Base-by-base conservation (phyloP, 768 basidiomycete species). In the Scleroderma citrinum region DNA sequence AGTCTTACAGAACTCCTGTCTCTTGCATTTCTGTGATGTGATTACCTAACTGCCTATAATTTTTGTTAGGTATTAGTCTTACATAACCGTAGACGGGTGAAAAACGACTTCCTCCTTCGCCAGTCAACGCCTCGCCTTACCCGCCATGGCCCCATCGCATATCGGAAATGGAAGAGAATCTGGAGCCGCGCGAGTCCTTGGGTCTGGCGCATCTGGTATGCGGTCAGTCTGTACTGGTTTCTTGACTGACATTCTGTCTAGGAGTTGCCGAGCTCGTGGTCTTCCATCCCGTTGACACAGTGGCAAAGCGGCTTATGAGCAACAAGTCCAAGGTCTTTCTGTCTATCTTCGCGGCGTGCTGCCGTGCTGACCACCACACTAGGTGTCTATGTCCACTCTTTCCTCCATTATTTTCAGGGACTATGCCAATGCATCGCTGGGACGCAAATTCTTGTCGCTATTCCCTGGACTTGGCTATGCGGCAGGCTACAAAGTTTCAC, bases 391-490 rank as follows among this genome's bases (percentile, higher is more conserved):
- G 40, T 69, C 76, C 16, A 75, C 79, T 7, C 70, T 91, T 32
- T 83, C 83, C 44, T 66, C 78, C 38, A 85, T 97, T 72, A 76
- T 99, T 65, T 99, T 99, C 80, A 80, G 87, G 24, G 86, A 93
- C 35, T 72, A 85, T 26, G 87, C 94, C 7, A 64, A 76, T 0
- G 84, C 90, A 3, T 70, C 89, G 2, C 48, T 88, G 2, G 69
- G 73, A 6, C 73, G 72, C 35, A 89, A 87, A 66, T 76, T 95
- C 56, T 56, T 96, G 16, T 95, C 92, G 3, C 78, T 99, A n/a
- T 99, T 99, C 75, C 95, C 95, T 31, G 95, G 92, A 46, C 82
- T 99, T 3, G 95, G 95, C 2, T 99, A 99, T 64, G 95, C 96
- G 5, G 96, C 95, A 23, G 94, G 96, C 5, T 99, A 98, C 82